Percentiles rank a stretch among this genome's conserved stretches.
Conservation (phyloP, 139 green algal species). For the Chlorella sp. region DNA sequence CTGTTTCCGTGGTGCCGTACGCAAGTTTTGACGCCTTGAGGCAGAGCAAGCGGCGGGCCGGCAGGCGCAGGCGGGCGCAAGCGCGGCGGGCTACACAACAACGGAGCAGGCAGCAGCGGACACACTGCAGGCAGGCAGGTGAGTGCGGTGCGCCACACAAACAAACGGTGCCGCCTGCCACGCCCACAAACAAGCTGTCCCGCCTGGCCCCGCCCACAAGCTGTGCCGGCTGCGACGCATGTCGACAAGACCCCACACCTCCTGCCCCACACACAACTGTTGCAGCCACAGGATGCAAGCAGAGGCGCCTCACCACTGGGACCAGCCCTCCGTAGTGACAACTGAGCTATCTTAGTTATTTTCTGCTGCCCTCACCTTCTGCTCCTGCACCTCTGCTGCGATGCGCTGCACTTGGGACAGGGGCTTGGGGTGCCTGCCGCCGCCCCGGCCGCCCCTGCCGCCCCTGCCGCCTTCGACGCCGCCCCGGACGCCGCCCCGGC, state of each 20-base stretch:
- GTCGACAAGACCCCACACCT: no score
- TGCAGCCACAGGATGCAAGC: neutral
- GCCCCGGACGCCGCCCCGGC: no score
- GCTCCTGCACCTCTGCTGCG: conserved; percentile 35
- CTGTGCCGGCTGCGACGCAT: no score
- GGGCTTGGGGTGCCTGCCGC: conserved; percentile 30
- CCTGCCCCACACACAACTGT: no score
- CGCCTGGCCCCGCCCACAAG: no score
- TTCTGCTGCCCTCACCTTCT: conserved; percentile 38
- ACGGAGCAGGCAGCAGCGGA: neutral
- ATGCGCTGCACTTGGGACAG: conserved; percentile 44
- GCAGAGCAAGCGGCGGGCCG: no score
- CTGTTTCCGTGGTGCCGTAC: neutral
- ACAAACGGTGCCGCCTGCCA: no score
- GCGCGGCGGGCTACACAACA: neutral
- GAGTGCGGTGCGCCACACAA: neutral
- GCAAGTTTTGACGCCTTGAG: neutral
- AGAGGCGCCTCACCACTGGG: no score
- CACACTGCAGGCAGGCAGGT: neutral
- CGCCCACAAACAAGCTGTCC: no score
- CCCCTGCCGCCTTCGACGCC: neutral
- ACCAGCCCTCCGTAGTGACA: no score
- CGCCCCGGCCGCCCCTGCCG: neutral
- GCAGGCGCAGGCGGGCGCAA: neutral
- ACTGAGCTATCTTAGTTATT: no score